Percentiles rank a stretch among this genome's conserved stretches.
Evolutionary conservation across 192 early-diverging fungal species (phyloP).

Genomic region (Cetraspora pellucida): DNA sequence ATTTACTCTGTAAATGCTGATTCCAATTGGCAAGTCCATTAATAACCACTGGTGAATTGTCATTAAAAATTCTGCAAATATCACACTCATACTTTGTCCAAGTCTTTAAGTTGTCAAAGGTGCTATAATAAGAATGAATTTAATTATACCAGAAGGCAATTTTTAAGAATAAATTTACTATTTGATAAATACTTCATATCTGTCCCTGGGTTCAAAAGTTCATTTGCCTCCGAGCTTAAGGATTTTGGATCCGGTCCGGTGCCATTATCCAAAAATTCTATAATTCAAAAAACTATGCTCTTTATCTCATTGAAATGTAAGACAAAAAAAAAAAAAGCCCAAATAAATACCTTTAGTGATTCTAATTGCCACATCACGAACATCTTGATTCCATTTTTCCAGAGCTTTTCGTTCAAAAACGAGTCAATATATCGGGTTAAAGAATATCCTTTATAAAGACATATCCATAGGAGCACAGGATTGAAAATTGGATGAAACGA

Average conservation of each 20-base stretch:
- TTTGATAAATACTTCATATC: constrained; percentile 42
- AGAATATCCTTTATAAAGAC: background rate
- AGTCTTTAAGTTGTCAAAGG: constrained; percentile 37
- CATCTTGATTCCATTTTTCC: constrained; percentile 56
- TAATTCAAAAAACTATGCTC: background rate
- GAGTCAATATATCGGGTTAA: background rate
- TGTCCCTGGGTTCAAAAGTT: constrained; percentile 41
- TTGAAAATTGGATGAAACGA: background rate
- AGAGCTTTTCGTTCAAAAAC: constrained; percentile 40
- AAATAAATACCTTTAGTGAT: constrained; percentile 52
- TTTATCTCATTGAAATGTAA: background rate
- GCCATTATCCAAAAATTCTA: background rate
- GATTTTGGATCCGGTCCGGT: constrained; percentile 32
- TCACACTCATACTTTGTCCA: constrained; percentile 75
- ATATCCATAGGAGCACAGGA: background rate
- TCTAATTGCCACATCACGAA: constrained; percentile 54
- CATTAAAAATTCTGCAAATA: constrained; percentile 58
- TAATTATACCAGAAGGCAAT: constrained; percentile 35
- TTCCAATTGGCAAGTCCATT: constrained; percentile 78
- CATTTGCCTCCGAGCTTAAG: constrained; percentile 32
- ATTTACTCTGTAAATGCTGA: constrained; percentile 69
- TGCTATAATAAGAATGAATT: constrained; percentile 20
- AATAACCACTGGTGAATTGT: constrained; percentile 47
- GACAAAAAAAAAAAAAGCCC: background rate
- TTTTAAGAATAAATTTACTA: constrained; percentile 21